A percentile compares a stretch with the other conserved stretches of the same genome.
Evolutionary conservation across 2,329 filamentous ascomycete species (phyloP).

Genomic region (Chrysoporthe cubensis): DNA sequence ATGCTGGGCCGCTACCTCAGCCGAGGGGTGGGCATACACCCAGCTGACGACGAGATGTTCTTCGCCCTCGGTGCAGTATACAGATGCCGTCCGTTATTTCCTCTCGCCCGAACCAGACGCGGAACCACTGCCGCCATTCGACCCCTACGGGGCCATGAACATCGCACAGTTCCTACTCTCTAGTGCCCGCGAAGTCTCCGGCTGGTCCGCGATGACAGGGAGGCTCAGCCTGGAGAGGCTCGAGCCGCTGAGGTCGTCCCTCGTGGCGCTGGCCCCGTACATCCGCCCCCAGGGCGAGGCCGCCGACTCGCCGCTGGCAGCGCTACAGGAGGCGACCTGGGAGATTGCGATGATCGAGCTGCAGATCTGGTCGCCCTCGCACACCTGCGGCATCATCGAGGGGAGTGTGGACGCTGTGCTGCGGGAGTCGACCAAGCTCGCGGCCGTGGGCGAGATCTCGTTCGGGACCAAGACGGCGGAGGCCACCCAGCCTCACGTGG

Average conservation of each 20-base stretch:
- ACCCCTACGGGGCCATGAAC: constrained; percentile 47
- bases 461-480: constrained; percentile 37
- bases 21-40: constrained; percentile 41
- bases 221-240: constrained; percentile 45
- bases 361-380: constrained; percentile 46
- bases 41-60: constrained; percentile 33
- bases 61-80: constrained; percentile 36
- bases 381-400: constrained; percentile 44
- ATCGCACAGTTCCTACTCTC: constrained; percentile 47
- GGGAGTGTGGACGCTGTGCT: constrained; percentile 42
- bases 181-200: constrained; percentile 46
- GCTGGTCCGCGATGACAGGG: constrained; percentile 48
- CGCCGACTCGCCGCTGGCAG: constrained; percentile 20
- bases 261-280: constrained; percentile 39
- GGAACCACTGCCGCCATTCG: constrained; percentile 39
- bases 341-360: constrained; percentile 47
- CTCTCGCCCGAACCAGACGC: constrained; percentile 38
- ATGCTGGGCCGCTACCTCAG: constrained; percentile 43
- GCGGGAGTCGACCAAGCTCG: constrained; percentile 38
- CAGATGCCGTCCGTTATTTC: constrained; percentile 43
- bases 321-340: constrained; percentile 38
- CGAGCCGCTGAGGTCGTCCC: constrained; percentile 40
- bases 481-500: constrained; percentile 41
- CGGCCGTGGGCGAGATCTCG: constrained; percentile 38
- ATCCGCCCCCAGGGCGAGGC: constrained; percentile 32